Evolutionary conservation across 306 rosid genomes (phyloP), one percentile per base, ranked within the genome.

Genomic region (Abrus pulchellus): DNA sequence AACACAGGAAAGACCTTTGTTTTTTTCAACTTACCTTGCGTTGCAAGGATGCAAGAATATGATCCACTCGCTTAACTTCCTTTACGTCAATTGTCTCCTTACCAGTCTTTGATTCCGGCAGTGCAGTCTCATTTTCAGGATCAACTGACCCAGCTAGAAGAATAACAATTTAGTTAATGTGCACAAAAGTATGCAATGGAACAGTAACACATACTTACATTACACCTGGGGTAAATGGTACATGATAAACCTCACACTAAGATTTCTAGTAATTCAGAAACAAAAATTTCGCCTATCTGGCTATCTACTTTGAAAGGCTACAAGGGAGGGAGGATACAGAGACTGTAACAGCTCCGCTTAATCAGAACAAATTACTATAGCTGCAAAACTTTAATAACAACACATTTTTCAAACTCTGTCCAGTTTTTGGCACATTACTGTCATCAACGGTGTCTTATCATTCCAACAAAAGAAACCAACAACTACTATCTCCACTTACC

Each of bases 41-140:
- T 86, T 89, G 92, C 59, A 91, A 85, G 74, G 97, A 91, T 77
- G 90, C 94, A 76, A 95, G 92, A 83, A 93, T 91, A 76, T 80
- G 97, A 87, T 95, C 94, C 53, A 91, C 89, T 75, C 91, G 95
- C 85, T 83, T 91, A 27, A 91, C 72, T 87, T 94, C 95, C 87
- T 91, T 90, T 13, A 89, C 61, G 66, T 93, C 90, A 73, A 95
- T 85, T 44, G 87, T 83, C 89, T 91, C 96, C 83, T 89, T 93
- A 67, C 7, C 72, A 81, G 72, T 85, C 91, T 95, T 93, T 53
- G 94, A 29, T 72, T 93, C 95, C 78, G 40, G 11, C 44, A 76
- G 65, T 12, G 66, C 84, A 70, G 71, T 45, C 89, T 91, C 97
- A 66, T 84, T 94, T 80, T 95, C 96, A 33, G 93, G 84, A 81